Percentiles rank a stretch among this genome's conserved stretches.
Evolutionary conservation across 2,329 filamentous ascomycete genomes (phyloP).

Genomic region (Mycosphaerella arachidis): DNA sequence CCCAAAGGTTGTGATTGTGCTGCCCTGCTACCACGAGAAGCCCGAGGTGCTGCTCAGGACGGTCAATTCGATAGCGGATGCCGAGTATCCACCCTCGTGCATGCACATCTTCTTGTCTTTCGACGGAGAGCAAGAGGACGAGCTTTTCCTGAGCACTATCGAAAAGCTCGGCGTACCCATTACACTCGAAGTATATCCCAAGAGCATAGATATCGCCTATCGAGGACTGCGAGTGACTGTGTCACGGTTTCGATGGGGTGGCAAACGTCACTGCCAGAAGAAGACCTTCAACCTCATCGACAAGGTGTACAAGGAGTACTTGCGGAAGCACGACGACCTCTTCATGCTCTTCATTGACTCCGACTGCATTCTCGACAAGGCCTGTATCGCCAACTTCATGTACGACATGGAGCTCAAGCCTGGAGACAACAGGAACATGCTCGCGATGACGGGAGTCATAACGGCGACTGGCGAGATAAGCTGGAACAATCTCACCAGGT

Average conservation of each 20-base stretch:
- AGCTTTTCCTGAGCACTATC: slow-evolving; percentile 82
- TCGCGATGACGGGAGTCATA: slow-evolving; percentile 97
- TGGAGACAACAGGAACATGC: slow-evolving; percentile 84
- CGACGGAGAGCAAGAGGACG: slow-evolving; percentile 83
- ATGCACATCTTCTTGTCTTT: slow-evolving; percentile 95
- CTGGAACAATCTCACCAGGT: slow-evolving; percentile 33
- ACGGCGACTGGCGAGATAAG: slow-evolving; percentile 88
- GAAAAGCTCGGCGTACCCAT: slow-evolving; percentile 77
- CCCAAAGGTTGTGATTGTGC: slow-evolving; percentile 91
- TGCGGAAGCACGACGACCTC: slow-evolving; percentile 81
- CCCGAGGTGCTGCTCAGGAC: slow-evolving; percentile 79
- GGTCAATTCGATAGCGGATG: slow-evolving; percentile 85
- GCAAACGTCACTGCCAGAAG: slow-evolving; percentile 92
- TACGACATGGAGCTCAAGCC: slow-evolving; percentile 98
- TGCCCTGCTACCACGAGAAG: slow-evolving; percentile 94
- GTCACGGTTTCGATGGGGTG: slow-evolving; percentile 86
- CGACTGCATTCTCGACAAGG: slow-evolving; percentile 85
- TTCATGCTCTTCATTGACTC: slow-evolving; percentile 98
- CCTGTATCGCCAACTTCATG: slow-evolving; percentile 95
- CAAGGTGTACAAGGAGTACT: slow-evolving; percentile 81
- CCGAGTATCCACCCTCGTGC: slow-evolving; percentile 87
- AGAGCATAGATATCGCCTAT: slow-evolving; percentile 86
- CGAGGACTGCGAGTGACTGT: slow-evolving; percentile 79
- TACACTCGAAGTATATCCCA: slow-evolving; percentile 72
- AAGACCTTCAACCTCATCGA: slow-evolving; percentile 89